phyloP scores from a whole-genome alignment of 2,329 filamentous ascomycete species.

The Colletotrichum sp. region DNA sequence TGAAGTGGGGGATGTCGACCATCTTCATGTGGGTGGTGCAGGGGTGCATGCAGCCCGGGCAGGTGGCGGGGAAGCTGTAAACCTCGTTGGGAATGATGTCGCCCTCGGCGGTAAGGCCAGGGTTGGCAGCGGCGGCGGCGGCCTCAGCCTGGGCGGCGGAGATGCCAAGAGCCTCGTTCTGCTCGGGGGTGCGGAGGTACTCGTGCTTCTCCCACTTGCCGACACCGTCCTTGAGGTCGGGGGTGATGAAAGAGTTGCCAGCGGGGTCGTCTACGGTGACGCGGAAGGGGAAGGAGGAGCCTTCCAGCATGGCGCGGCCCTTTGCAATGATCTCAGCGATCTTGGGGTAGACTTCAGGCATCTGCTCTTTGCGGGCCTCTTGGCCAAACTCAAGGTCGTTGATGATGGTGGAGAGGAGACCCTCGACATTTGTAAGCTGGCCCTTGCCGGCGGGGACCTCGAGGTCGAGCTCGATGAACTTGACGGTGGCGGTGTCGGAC shows the following conservation, averaged over 20 bases:
- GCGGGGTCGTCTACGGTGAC: constrained; percentile 88
- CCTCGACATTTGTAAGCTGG: constrained; percentile 93
- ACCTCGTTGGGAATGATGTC: constrained; percentile 94
- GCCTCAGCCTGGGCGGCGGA: constrained; percentile 64
- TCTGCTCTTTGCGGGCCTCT: constrained; percentile 76
- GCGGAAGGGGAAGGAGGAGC: constrained; percentile 84
- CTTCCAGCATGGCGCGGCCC: constrained; percentile 77
- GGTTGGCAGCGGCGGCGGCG: constrained; percentile 53
- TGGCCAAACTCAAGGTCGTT: constrained; percentile 85
- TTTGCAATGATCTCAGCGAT: constrained; percentile 78
- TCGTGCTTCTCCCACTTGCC: constrained; percentile 90
- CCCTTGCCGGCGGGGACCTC: constrained; percentile 92
- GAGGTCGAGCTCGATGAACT: constrained; percentile 89
- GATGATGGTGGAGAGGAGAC: constrained; percentile 78
- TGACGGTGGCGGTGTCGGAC: constrained; percentile 84
- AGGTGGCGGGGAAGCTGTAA: constrained; percentile 90
- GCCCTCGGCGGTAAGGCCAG: constrained; percentile 57
- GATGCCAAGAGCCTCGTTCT: constrained; percentile 87
- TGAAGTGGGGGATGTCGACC: constrained; percentile 97
- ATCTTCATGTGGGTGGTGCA: constrained; percentile 98
- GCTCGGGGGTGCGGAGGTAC: constrained; percentile 80
- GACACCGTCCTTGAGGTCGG: constrained; percentile 77
- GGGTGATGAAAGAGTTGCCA: constrained; percentile 96
- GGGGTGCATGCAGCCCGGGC: constrained; percentile 85
- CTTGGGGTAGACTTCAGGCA: constrained; percentile 80